A percentile compares a stretch with the other conserved stretches of the same genome.
Conservation (phyloP, 306 rosid species). For the Lagenaria siceraria region DNA sequence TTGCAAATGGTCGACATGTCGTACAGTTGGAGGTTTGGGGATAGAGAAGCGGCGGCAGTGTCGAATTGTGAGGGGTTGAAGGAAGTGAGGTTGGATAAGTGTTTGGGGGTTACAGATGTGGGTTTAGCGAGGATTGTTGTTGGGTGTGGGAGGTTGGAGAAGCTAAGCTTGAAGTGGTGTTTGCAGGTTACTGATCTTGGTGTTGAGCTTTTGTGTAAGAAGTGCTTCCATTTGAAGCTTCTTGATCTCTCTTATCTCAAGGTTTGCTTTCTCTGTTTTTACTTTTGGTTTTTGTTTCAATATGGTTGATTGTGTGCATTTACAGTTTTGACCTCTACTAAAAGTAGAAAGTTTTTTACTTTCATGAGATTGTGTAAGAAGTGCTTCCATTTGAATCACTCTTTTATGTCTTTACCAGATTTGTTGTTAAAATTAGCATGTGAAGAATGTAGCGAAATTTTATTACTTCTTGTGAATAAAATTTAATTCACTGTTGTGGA, state of each 20-base stretch:
- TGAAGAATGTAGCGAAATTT: too few relatives aligned
- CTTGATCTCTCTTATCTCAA: slow-evolving; percentile 54
- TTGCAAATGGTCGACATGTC: slow-evolving; percentile 40
- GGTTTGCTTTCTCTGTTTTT: slow-evolving; percentile 17
- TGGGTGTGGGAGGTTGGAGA: slow-evolving; percentile 37
- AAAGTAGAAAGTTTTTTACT: background rate
- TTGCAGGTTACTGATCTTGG: slow-evolving; percentile 59
- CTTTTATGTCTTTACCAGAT: too few relatives aligned
- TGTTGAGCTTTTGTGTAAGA: slow-evolving; percentile 46
- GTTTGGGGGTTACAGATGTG: slow-evolving; percentile 43
- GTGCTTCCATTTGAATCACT: too few relatives aligned
- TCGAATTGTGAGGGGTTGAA: slow-evolving; percentile 31
- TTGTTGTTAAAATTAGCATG: background rate
- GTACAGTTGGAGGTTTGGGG: slow-evolving; percentile 40
- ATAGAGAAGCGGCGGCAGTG: slow-evolving; percentile 44
- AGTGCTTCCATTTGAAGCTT: slow-evolving; percentile 37
- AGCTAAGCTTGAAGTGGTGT: slow-evolving; percentile 55
- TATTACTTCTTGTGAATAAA: too few relatives aligned
- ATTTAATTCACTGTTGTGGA: too few relatives aligned
- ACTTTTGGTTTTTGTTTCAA: background rate
- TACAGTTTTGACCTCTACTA: background rate
- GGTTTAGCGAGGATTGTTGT: slow-evolving; percentile 47
- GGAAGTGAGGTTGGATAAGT: slow-evolving; percentile 48
- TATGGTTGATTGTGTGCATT: background rate
- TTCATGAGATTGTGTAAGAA: background rate